A percentile compares a stretch with the other conserved stretches of the same genome.
phyloP scores from a whole-genome alignment of 1,284 basidiomycete species.

The Neolentinus lepideus region DNA sequence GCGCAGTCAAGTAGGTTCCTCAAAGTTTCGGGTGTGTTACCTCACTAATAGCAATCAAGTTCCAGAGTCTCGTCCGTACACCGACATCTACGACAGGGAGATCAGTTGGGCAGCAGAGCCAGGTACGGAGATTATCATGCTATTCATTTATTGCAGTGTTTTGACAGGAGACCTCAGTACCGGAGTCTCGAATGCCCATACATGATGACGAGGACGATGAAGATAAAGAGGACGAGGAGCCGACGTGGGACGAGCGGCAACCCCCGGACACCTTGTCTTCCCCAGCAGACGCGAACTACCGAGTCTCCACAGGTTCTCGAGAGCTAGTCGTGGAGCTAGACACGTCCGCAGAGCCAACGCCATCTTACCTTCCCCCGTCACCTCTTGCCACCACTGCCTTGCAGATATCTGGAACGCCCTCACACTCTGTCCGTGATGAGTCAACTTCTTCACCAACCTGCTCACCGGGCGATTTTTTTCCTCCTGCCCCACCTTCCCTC shows the following conservation, averaged over 20 bases:
- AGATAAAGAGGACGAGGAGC: constrained; percentile 31
- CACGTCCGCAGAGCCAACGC: constrained; percentile 41
- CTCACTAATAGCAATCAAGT: not conserved
- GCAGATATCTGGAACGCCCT: constrained; percentile 7
- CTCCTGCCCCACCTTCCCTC: not conserved
- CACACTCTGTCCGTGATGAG: constrained; percentile 26
- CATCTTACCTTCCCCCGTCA: constrained; percentile 39
- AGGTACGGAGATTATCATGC: constrained; percentile 30
- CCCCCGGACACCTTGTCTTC: not conserved
- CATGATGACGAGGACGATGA: constrained; percentile 46
- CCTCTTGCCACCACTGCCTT: constrained; percentile 40
- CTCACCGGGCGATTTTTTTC: constrained; percentile 19
- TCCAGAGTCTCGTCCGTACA: constrained; percentile 21
- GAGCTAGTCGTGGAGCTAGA: constrained; percentile 56
- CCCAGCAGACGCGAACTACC: not conserved
- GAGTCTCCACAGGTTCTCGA: constrained; percentile 27
- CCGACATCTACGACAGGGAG: constrained; percentile 44
- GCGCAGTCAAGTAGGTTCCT: constrained; percentile 2
- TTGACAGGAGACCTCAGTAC: not conserved
- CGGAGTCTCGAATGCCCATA: constrained; percentile 49
- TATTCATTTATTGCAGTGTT: constrained; percentile 9
- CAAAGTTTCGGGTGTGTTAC: not conserved
- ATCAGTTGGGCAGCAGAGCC: constrained; percentile 72
- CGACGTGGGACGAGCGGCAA: constrained; percentile 18
- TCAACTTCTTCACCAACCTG: constrained; percentile 44